A percentile compares a stretch with the other conserved stretches of the same genome.
phyloP scores from a whole-genome alignment of 2,329 filamentous ascomycete genomes.

The Massarina eburnea region DNA sequence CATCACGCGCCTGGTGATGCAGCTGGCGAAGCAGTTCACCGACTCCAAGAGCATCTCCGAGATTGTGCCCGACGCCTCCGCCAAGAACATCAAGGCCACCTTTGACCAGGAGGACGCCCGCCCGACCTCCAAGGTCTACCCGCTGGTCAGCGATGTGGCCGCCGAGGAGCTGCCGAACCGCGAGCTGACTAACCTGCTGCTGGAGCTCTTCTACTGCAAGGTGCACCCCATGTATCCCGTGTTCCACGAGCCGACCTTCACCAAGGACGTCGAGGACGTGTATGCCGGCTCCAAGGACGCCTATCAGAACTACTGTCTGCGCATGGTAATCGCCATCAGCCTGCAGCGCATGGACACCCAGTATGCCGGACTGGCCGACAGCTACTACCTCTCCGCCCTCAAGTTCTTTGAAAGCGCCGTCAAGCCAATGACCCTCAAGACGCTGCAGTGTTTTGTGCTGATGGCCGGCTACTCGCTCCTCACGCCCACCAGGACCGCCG shows the following conservation, averaged over 20 bases:
- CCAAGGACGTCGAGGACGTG: constrained; percentile 75
- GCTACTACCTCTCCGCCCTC: constrained; percentile 90
- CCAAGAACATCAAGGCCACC: constrained; percentile 69
- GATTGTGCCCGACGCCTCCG: constrained; percentile 75
- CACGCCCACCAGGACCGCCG: constrained; percentile 86
- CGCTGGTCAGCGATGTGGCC: constrained; percentile 82
- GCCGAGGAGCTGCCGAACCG: constrained; percentile 74
- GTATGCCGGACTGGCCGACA: constrained; percentile 92
- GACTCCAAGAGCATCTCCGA: constrained; percentile 90
- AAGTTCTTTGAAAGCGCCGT: constrained; percentile 80
- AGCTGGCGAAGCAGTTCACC: constrained; percentile 91
- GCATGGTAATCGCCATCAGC: constrained; percentile 92
- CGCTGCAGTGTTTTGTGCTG: constrained; percentile 83
- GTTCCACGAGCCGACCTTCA: constrained; percentile 80
- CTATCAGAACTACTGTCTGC: constrained; percentile 83
- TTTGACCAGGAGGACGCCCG: constrained; percentile 65
- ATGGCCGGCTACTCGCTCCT: constrained; percentile 90
- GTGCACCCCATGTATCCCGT: constrained; percentile 87
- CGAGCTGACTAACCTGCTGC: constrained; percentile 72
- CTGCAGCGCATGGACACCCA: constrained; percentile 87
- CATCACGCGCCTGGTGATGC: constrained; percentile 93
- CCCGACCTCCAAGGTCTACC: constrained; percentile 78
- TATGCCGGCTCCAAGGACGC: constrained; percentile 75
- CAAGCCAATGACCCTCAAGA: constrained; percentile 84
- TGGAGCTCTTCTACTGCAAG: constrained; percentile 85